Evolutionary conservation across 106 monocot species (phyloP).

Genomic region (Amphibolis antarctica): DNA sequence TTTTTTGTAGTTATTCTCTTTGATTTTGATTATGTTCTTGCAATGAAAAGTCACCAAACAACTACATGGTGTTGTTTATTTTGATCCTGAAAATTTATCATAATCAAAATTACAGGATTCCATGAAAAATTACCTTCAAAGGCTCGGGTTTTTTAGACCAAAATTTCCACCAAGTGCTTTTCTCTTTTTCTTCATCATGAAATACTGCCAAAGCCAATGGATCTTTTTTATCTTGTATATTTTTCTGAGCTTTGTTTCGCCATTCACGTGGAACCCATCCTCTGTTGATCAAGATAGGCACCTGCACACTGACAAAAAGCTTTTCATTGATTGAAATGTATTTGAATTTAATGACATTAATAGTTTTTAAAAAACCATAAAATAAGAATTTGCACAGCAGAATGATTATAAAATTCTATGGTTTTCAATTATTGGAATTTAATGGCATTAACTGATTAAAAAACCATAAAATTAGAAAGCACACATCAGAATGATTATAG

Average conservation of each 20-base stretch:
- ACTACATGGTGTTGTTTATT: too few species aligned
- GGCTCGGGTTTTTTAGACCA: constrained; percentile 12
- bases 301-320: constrained; percentile 64
- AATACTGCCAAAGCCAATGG: constrained; percentile 13
- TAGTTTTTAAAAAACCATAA: background rate
- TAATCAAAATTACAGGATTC: background rate
- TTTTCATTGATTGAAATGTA: constrained; percentile 16
- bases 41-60: too few species aligned
- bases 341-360: background rate
- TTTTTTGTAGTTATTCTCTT: too few species aligned
- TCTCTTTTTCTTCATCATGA: constrained; percentile 9
- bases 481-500: too few species aligned
- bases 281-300: constrained; percentile 80
- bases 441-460: background rate
- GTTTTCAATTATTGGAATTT: background rate
- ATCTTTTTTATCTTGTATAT: constrained; percentile 16
- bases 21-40: too few species aligned
- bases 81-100: too few species aligned
- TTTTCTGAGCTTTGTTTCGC: constrained; percentile 32
- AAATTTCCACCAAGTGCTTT: constrained; percentile 53
- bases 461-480: too few species aligned
- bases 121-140: constrained; percentile 10
- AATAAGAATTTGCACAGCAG: too few species aligned
- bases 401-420: too few species aligned
- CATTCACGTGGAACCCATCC: constrained; percentile 90